phyloP scores from a whole-genome alignment of 179 eudicot genomes.

The Actinidia arguta region DNA sequence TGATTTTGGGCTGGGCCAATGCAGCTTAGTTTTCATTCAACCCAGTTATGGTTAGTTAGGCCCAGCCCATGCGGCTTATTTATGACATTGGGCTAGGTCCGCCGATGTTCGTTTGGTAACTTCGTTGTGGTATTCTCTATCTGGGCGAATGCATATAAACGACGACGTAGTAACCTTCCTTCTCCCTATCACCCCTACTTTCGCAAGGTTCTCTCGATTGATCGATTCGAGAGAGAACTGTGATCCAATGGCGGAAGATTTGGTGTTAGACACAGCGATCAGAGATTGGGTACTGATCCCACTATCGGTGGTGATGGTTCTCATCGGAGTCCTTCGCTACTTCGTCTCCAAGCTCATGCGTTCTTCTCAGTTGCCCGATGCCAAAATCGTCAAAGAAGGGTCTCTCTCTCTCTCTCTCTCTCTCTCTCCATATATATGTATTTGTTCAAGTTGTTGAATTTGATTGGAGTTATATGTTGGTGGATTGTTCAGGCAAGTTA shows the following conservation, averaged over 20 bases:
- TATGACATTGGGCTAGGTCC: too few relatives aligned
- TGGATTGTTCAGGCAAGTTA: slow-evolving; percentile 65
- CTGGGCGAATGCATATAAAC: too few relatives aligned
- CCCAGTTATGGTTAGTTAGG: too few relatives aligned
- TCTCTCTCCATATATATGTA: neutral
- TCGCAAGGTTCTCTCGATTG: too few relatives aligned
- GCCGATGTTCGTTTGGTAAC: too few relatives aligned
- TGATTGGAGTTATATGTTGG: neutral
- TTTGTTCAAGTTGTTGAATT: neutral
- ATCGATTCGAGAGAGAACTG: neutral
- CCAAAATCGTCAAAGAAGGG: slow-evolving; percentile 98
- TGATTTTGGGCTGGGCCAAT: too few relatives aligned
- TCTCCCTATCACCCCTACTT: too few relatives aligned
- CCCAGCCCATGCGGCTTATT: too few relatives aligned
- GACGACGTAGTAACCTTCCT: too few relatives aligned
- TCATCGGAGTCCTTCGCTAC: slow-evolving; percentile 91
- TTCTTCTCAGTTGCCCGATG: slow-evolving; percentile 70
- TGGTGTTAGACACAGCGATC: slow-evolving; percentile 88
- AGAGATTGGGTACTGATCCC: slow-evolving; percentile 97
- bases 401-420: slow-evolving; percentile 15
- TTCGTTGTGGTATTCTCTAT: too few relatives aligned
- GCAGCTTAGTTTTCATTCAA: too few relatives aligned
- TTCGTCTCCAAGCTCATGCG: slow-evolving; percentile 95
- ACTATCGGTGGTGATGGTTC: slow-evolving; percentile 89
- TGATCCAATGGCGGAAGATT: slow-evolving; percentile 80